phyloP scores from a whole-genome alignment of 305 asterid genomes.

The Salvia sclarea region DNA sequence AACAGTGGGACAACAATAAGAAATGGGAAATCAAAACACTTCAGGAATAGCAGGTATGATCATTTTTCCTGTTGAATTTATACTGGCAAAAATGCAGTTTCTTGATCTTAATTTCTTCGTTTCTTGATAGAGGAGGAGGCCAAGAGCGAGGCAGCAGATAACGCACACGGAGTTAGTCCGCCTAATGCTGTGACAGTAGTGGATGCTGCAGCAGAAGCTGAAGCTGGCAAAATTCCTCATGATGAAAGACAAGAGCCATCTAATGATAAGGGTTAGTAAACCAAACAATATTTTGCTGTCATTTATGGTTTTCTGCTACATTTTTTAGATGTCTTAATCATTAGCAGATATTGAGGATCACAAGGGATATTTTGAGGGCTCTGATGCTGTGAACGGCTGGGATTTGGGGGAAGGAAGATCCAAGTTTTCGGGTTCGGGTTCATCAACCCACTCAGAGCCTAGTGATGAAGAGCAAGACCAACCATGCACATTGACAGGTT shows the following conservation, averaged over 20 bases:
- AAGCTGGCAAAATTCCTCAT: constrained; percentile 20
- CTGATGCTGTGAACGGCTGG: constrained; percentile 28
- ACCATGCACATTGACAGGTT: constrained; percentile 41
- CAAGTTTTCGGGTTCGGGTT: no score
- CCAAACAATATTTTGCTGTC: constrained; percentile 2
- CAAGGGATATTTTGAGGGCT: constrained; percentile 20
- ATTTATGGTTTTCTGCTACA: background rate
- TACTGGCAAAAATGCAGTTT: background rate
- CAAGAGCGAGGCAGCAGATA: constrained; percentile 28
- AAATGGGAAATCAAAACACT: constrained; percentile 69
- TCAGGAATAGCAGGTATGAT: constrained; percentile 39
- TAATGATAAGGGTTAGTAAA: constrained; percentile 41
- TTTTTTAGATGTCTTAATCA: constrained; percentile 11
- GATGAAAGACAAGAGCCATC: constrained; percentile 1
- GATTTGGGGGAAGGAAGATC: constrained; percentile 31
- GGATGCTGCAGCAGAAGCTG: constrained; percentile 26
- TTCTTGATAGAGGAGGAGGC: constrained; percentile 37
- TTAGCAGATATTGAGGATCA: constrained; percentile 24
- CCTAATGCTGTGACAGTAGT: constrained; percentile 33
- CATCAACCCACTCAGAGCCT: no score
- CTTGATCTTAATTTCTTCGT: constrained; percentile 18
- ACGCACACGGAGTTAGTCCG: constrained; percentile 13
- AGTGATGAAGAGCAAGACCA: constrained; percentile 39
- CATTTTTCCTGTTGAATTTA: background rate
- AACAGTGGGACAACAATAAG: constrained; percentile 36